Evolutionary conservation across 768 basidiomycete genomes (phyloP), one percentile per base, ranked within the genome.

Genomic region (Trametes meyenii): DNA sequence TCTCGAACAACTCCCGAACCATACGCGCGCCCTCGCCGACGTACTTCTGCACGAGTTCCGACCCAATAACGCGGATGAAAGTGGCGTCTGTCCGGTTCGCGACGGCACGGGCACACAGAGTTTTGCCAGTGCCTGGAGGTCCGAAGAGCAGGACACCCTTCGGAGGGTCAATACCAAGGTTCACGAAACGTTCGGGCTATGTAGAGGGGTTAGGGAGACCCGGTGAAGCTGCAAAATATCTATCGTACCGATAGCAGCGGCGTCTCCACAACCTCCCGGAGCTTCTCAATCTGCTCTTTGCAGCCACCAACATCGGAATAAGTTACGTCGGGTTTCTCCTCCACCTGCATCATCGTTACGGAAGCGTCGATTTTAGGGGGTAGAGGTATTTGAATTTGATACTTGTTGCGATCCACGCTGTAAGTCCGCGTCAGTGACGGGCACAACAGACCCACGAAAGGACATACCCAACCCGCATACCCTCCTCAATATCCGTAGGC

Each of bases 301-400:
- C 97, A 98, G 5, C 97, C 97, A 63, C 97, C 97, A 57, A 99
- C 84, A 70, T 98, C 97, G 3, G 94, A 95, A 73, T 98, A 98
- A 2, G 96, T 98, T 40, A 98, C 94, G 68, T 97, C 95, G 0
- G 96, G 96, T 74, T 97, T 96, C 78, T 98, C 96, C 73, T 98
- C 96, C 21, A 98, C 96, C 76, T 96, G 94, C 97, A 99, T 99
- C 96, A 98, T 98, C 13, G 97, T 98, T 1, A 99, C 97, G 0
- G 95, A 96, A 3, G 97, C 94, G 73, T 99, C 97, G 66, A 99
- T 99, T 80, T 98, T 98, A 23, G 97, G 96, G 40, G 97, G 97
- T 12, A 98, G 76, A 23, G 97, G 97, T 65, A 99, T 98, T 78
- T 98, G 94, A 62, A 99, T 98, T 74, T 98, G 96, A 74, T 99